Conservation (phyloP, 1,139 yeast species). For the Yamadazyma buinensis region DNA sequence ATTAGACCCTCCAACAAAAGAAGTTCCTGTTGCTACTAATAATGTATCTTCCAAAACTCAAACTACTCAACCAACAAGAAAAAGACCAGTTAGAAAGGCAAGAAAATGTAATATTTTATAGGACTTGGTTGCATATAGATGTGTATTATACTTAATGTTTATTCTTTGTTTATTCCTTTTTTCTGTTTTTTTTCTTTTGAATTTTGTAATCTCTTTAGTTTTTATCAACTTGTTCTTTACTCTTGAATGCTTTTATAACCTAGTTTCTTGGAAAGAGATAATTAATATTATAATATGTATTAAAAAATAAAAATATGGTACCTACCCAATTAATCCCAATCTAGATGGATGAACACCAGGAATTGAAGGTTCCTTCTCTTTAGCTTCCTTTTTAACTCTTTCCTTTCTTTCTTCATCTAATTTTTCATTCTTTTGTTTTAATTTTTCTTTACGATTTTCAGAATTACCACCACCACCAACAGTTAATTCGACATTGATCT, state of each 20-base stretch:
- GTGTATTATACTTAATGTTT: conserved; percentile 6
- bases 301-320: conserved; percentile 8
- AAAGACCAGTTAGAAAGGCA: conserved; percentile 39
- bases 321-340: conserved; percentile 14
- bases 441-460: conserved; percentile 60
- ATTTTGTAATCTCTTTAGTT: too few relatives aligned
- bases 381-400: conserved; percentile 40
- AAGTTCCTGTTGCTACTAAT: conserved; percentile 5
- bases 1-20: conserved; percentile 48
- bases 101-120: conserved; percentile 50
- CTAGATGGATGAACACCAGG: conserved; percentile 59
- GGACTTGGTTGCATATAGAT: too few relatives aligned
- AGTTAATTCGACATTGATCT: conserved; percentile 90
- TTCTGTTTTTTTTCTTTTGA: too few relatives aligned
- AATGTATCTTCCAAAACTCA: conserved; percentile 3
- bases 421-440: conserved; percentile 74
- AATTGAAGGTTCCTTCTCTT: conserved; percentile 19
- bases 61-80: conserved; percentile 11
- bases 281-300: too few relatives aligned
- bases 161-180: too few relatives aligned
- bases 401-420: conserved; percentile 60
- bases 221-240: too few relatives aligned
- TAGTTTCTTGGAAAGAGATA: too few relatives aligned
- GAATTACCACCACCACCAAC: conserved; percentile 99
- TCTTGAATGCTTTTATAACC: too few relatives aligned